A percentile compares a stretch with the other conserved stretches of the same genome.
Conservation (phyloP, 805 yeast genomes). For the Pichia deserticola region DNA sequence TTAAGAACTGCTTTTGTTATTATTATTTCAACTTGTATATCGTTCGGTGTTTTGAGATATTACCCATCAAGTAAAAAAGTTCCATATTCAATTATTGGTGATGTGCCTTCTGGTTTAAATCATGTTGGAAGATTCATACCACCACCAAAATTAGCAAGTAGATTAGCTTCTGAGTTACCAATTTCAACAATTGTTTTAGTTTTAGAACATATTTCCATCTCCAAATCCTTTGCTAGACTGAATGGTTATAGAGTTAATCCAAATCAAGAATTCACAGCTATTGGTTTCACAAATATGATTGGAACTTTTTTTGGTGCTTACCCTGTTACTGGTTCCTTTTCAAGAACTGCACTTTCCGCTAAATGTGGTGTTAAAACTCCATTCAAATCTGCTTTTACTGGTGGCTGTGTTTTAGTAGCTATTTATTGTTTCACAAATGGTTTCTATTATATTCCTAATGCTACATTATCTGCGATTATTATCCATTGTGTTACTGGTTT, state of each 20-base stretch:
- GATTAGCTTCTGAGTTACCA: conserved; percentile 73
- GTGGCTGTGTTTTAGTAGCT: conserved; percentile 81
- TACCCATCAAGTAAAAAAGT: conserved; percentile 22
- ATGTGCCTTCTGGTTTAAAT: conserved; percentile 74
- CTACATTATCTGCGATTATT: conserved; percentile 78
- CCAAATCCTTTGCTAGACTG: conserved; percentile 88
- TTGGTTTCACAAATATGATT: conserved; percentile 82
- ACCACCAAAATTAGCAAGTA: conserved; percentile 50
- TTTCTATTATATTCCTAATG: conserved; percentile 86
- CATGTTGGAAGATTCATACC: conserved; percentile 67
- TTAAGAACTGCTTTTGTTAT: conserved; percentile 78
- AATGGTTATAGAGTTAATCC: conserved; percentile 88
- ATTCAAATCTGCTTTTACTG: conserved; percentile 84
- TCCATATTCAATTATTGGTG: conserved; percentile 59
- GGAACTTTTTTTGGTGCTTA: conserved; percentile 92
- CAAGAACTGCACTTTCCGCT: conserved; percentile 88
- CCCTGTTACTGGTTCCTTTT: conserved; percentile 94
- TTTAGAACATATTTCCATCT: conserved; percentile 86
- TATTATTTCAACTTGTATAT: conserved; percentile 72
- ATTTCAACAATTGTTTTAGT: conserved; percentile 77
- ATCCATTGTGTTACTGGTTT: conserved; percentile 91
- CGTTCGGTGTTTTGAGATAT: conserved; percentile 63
- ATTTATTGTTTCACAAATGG: conserved; percentile 76
- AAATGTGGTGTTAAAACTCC: conserved; percentile 96
- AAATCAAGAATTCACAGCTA: conserved; percentile 89